These are phyloP conservation scores for Clonostachys chloroleuca DNA, from an alignment of 2,329 filamentous ascomycete genomes.

Conservation along the genomic window DNA sequence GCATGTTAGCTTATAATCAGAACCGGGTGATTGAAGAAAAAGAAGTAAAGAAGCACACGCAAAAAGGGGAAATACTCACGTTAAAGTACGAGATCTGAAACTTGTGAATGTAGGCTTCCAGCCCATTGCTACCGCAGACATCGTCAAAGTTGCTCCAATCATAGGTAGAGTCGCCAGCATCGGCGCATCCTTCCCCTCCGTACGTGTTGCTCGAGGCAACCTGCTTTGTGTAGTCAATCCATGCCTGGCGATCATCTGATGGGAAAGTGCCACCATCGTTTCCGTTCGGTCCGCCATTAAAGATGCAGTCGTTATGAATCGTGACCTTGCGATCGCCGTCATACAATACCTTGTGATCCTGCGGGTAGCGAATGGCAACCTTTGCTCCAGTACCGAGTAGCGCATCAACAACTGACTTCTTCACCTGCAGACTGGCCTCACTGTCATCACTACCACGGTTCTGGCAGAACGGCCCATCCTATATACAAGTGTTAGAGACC, in stretches of 20 bases:
- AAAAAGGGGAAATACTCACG: conserved; percentile 1
- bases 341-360: conserved; percentile 6
- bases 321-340: conserved; percentile 14
- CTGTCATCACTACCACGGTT: conserved; percentile 1
- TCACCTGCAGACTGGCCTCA: conserved; percentile 1
- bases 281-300: conserved; percentile 17
- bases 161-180: conserved; percentile 3
- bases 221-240: conserved; percentile 7
- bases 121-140: conserved; percentile 7
- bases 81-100: conserved; percentile 6
- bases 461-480: conserved; percentile 6
- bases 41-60: no score
- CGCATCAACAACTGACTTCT: conserved; percentile 3
- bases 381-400: conserved; percentile 4
- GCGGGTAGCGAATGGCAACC: conserved; percentile 8
- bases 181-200: conserved; percentile 7
- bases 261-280: conserved; percentile 8
- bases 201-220: conserved; percentile 6
- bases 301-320: conserved; percentile 22
- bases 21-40: no score
- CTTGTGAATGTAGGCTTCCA: conserved; percentile 6
- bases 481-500: neutral
- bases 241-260: conserved; percentile 3
- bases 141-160: conserved; percentile 6
- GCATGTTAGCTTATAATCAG: no score